phyloP scores from a whole-genome alignment of 2,329 filamentous ascomycete species.

The Colletotrichum godetiae region DNA sequence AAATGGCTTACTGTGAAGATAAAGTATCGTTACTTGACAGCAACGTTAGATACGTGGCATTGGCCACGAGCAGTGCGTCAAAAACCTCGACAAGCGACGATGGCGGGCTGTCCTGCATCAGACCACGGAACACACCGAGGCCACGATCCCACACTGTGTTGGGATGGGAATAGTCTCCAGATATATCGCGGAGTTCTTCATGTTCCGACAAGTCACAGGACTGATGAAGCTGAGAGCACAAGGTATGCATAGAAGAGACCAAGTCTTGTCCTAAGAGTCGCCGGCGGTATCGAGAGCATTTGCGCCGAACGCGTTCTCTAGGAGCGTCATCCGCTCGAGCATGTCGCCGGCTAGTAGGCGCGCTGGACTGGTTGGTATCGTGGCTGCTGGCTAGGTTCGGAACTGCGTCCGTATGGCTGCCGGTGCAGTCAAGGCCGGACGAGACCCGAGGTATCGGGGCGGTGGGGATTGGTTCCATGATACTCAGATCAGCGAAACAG shows the following conservation, averaged over 20 bases:
- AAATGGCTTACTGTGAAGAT: constrained; percentile 29
- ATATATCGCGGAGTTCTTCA: neutral
- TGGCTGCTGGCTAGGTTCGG: neutral
- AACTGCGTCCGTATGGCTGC: fast-evolving
- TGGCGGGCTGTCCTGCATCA: constrained; percentile 36
- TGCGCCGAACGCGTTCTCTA: constrained; percentile 7
- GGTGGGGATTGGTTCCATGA: neutral
- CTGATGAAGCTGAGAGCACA: constrained; percentile 26
- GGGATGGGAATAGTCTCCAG: constrained; percentile 3
- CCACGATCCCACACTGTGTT: constrained; percentile 32
- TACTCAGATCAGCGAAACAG: neutral
- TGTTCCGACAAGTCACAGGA: constrained; percentile 7
- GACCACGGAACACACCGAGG: constrained; percentile 23
- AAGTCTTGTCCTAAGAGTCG: constrained; percentile 27
- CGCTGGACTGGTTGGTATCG: neutral
- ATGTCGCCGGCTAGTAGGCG: neutral
- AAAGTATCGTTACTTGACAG: constrained; percentile 18
- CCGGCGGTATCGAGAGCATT: constrained; percentile 11
- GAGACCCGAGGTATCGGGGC: too few relatives aligned
- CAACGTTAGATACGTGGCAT: constrained; percentile 26
- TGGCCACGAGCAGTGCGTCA: constrained; percentile 35
- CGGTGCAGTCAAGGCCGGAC: neutral
- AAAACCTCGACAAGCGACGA: constrained; percentile 25
- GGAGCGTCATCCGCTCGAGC: neutral
- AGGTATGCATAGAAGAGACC: constrained; percentile 20